Conservation (phyloP, 2,329 filamentous ascomycete genomes). For the Monosporascus sp. region DNA sequence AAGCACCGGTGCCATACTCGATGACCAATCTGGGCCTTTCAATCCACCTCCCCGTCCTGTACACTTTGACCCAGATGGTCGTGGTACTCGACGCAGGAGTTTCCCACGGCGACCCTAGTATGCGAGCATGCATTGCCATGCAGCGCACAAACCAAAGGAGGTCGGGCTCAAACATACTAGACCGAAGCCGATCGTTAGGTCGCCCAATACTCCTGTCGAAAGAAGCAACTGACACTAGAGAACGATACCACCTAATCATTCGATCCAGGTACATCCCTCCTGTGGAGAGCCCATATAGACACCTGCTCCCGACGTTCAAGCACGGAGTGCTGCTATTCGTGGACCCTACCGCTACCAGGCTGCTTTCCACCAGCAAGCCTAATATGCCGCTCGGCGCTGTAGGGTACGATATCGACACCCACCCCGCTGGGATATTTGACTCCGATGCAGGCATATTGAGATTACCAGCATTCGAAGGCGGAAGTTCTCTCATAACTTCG, state of each 20-base stretch:
- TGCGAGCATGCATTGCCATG: constrained; percentile 7
- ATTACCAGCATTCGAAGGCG: constrained; percentile 5
- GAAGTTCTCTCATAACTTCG: constrained; percentile 4
- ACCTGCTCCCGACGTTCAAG: constrained; percentile 2
- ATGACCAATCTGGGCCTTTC: constrained; percentile 7
- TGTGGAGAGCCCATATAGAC: neutral
- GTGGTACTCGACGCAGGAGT: constrained; percentile 4
- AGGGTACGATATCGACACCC: constrained; percentile 5
- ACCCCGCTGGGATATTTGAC: constrained; percentile 6
- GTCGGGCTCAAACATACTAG: constrained; percentile 5
- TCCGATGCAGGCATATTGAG: constrained; percentile 1
- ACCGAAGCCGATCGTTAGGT: neutral
- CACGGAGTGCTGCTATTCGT: constrained; percentile 5
- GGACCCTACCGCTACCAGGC: constrained; percentile 2
- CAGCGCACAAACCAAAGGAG: constrained; percentile 6
- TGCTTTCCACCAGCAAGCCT: constrained; percentile 2
- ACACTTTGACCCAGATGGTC: constrained; percentile 5
- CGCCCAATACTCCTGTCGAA: constrained; percentile 4
- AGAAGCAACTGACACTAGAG: constrained; percentile 5
- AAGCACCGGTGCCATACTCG: constrained; percentile 6
- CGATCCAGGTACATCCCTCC: constrained; percentile 1
- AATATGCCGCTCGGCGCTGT: constrained; percentile 4
- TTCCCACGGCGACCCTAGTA: neutral
- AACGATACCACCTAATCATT: constrained; percentile 5
- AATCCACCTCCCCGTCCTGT: constrained; percentile 4